A percentile compares a stretch with the other conserved stretches of the same genome.
These are phyloP conservation scores for Paxillus involutus DNA, from an alignment of 768 basidiomycete genomes.

Conservation along the genomic window DNA sequence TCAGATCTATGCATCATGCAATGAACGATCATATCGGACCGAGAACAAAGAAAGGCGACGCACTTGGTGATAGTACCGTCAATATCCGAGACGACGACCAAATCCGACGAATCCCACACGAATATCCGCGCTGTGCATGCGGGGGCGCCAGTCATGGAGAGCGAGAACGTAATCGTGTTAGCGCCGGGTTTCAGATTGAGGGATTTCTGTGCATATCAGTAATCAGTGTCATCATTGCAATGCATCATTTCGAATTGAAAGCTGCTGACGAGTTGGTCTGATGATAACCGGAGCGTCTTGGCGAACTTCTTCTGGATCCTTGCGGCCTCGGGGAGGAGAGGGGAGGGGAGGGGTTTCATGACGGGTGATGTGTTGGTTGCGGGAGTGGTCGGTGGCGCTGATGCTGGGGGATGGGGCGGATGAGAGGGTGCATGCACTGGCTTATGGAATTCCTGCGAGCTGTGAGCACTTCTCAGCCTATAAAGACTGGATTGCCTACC, in stretches of 20 bases:
- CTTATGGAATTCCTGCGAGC: slow-evolving; percentile 12
- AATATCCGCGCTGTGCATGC: slow-evolving; percentile 93
- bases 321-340: neutral
- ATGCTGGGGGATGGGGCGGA: slow-evolving; percentile 34
- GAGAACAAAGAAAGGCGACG: slow-evolving; percentile 26
- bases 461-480: neutral
- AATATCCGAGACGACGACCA: slow-evolving; percentile 93
- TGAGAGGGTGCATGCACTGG: neutral
- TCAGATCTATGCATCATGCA: slow-evolving; percentile 63
- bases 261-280: slow-evolving; percentile 82
- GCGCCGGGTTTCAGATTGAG: slow-evolving; percentile 83
- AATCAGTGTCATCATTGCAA: neutral
- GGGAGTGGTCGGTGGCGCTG: slow-evolving; percentile 49
- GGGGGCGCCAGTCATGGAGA: slow-evolving; percentile 76
- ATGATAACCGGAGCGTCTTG: slow-evolving; percentile 90
- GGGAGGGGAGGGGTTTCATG: slow-evolving; percentile 27
- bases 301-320: slow-evolving; percentile 61
- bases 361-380: slow-evolving; percentile 17
- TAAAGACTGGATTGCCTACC: slow-evolving; percentile 8
- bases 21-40: neutral
- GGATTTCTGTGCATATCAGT: slow-evolving; percentile 59
- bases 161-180: slow-evolving; percentile 91
- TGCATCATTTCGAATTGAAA: neutral
- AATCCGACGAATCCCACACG: slow-evolving; percentile 91
- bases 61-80: slow-evolving; percentile 99